A percentile compares a stretch with the other conserved stretches of the same genome.
Evolutionary conservation across 257 asterid genomes (phyloP).

Genomic region (Nemophila menziesii): DNA sequence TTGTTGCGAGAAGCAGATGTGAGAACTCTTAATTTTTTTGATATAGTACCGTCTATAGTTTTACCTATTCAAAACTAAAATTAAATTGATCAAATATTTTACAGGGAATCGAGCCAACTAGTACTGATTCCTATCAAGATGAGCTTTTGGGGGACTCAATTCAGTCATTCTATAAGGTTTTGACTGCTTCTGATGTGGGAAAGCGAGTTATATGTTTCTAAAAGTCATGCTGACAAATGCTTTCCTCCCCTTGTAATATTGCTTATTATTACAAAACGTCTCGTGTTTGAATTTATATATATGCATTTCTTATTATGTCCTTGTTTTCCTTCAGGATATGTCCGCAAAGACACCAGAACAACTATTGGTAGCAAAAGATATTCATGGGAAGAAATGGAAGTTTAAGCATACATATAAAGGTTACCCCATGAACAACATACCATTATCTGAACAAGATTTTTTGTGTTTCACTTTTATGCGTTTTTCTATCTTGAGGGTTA

Average conservation of each 20-base stretch:
- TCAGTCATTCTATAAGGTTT: constrained; percentile 61
- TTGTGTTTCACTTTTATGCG: too few relatives aligned
- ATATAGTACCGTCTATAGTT: too few relatives aligned
- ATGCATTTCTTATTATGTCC: constrained; percentile 1
- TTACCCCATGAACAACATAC: too few relatives aligned
- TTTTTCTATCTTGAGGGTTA: too few relatives aligned
- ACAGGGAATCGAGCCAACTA: constrained; percentile 43
- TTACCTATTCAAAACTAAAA: too few relatives aligned
- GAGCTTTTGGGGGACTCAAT: constrained; percentile 38
- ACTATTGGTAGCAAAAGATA: constrained; percentile 53
- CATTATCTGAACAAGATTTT: too few relatives aligned
- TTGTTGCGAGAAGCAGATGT: constrained; percentile 53
- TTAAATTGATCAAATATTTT: constrained; percentile 9
- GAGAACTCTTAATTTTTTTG: constrained; percentile 15
- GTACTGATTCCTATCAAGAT: constrained; percentile 10
- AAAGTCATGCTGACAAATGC: constrained; percentile 60
- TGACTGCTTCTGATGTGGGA: constrained; percentile 66
- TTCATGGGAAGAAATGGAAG: constrained; percentile 52
- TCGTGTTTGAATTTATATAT: too few relatives aligned
- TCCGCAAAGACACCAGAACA: constrained; percentile 46
- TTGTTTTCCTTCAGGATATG: constrained; percentile 42
- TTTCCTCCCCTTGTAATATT: constrained; percentile 67
- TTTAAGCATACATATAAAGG: constrained; percentile 72
- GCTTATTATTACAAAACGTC: neutral
- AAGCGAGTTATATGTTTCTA: constrained; percentile 60